These are phyloP conservation scores for Hymenoscyphus fraxineus DNA, from an alignment of 2,329 filamentous ascomycete genomes.

Conservation along the genomic window DNA sequence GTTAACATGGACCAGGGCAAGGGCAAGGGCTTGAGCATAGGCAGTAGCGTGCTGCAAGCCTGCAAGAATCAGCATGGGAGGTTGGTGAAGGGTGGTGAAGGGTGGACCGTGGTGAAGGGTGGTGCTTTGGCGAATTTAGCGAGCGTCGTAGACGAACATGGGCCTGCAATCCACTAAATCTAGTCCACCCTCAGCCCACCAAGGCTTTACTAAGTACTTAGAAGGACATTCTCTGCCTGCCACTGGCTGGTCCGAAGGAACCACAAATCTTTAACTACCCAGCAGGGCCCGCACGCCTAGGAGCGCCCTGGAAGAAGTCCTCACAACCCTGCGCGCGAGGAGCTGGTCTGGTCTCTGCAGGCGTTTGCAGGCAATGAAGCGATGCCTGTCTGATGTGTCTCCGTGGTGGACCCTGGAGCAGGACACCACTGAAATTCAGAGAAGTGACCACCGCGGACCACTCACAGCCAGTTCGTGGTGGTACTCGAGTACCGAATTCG, in stretches of 20 bases:
- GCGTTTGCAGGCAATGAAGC: neutral
- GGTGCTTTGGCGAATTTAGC: conserved; percentile 1
- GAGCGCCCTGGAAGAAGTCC: neutral
- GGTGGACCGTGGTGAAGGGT: neutral
- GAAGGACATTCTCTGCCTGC: neutral
- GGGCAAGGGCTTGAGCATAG: too few relatives aligned
- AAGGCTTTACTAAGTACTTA: too few relatives aligned
- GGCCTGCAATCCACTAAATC: neutral
- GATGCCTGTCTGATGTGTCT: neutral
- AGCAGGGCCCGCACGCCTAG: neutral
- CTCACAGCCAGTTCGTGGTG: neutral
- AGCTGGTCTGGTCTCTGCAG: neutral
- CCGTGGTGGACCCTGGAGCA: neutral
- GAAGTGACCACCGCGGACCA: neutral
- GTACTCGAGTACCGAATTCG: neutral
- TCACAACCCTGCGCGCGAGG: neutral
- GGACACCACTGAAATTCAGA: conserved; percentile 1
- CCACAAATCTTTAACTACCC: neutral
- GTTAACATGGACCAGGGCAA: too few relatives aligned
- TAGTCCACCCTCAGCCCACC: neutral
- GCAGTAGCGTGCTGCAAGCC: too few relatives aligned
- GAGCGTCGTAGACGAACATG: neutral
- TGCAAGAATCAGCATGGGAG: neutral
- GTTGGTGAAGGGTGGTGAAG: neutral
- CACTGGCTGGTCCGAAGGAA: neutral